Percentiles rank a stretch among this genome's conserved stretches.
phyloP scores from a whole-genome alignment of 139 green algal genomes.

The Pleodorina starrii region DNA sequence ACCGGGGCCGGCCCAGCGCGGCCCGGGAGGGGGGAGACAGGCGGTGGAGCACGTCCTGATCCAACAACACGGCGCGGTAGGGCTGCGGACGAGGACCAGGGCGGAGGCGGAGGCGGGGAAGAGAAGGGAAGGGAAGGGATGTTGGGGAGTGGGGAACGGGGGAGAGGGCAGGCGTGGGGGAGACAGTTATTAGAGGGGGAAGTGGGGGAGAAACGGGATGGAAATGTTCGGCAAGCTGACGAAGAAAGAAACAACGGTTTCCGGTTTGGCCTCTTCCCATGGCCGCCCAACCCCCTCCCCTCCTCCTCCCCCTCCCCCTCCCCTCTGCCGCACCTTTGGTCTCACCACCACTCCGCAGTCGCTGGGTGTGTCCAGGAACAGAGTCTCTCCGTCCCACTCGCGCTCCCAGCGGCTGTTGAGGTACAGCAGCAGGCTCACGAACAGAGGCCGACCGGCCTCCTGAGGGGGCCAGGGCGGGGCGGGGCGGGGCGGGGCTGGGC shows the following conservation, averaged over 20 bases:
- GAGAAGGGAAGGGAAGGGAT: no score
- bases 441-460: conserved; percentile 84
- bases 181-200: no score
- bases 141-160: no score
- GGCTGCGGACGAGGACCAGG: not conserved
- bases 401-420: conserved; percentile 81
- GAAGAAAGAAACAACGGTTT: no score
- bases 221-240: no score
- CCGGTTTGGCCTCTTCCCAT: no score
- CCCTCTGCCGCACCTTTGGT: conserved; percentile 40
- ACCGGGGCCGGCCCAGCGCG: conserved; percentile 54
- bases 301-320: no score
- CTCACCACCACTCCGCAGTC: conserved; percentile 66
- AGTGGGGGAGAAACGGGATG: no score
- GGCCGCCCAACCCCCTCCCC: no score
- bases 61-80: conserved; percentile 34
- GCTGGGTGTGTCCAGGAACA: conserved; percentile 84
- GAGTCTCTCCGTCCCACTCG: conserved; percentile 85
- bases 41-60: conserved; percentile 65
- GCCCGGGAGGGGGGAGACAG: conserved; percentile 52
- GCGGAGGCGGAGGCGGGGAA: no score
- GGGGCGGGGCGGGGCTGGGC: not conserved
- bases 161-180: no score
- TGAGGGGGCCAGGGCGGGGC: conserved; percentile 25
- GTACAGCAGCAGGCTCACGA: conserved; percentile 90